Conservation (phyloP, 2,329 filamentous ascomycete species). For the Penicillium sp. region DNA sequence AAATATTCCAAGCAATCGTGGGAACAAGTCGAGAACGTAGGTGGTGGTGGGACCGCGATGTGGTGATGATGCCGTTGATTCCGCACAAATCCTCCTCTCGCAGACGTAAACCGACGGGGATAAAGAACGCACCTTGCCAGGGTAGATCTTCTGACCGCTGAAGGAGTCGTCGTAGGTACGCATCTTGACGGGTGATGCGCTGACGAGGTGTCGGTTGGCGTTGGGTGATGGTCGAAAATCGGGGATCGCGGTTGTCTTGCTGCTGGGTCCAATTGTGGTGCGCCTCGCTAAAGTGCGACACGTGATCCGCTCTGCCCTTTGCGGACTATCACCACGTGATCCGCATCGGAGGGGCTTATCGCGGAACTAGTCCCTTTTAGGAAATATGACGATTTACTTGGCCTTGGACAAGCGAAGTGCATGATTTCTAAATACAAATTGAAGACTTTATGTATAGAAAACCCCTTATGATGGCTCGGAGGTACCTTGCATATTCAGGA, state of each 20-base stretch:
- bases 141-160: constrained; percentile 76
- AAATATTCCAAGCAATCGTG: constrained; percentile 5
- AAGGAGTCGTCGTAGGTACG: constrained; percentile 77
- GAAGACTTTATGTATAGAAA: background rate
- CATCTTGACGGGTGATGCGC: constrained; percentile 60
- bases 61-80: constrained; percentile 14
- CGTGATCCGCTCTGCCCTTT: constrained; percentile 45
- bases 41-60: constrained; percentile 1
- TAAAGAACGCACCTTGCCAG: constrained; percentile 65
- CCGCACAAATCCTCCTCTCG: constrained; percentile 16
- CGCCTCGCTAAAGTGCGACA: constrained; percentile 46
- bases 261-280: constrained; percentile 43
- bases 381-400: background rate
- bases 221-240: constrained; percentile 45
- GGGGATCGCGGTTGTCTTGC: constrained; percentile 38
- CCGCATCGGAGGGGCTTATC: background rate
- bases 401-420: background rate
- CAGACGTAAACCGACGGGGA: constrained; percentile 16
- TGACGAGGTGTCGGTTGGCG: constrained; percentile 44
- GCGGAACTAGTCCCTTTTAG: background rate
- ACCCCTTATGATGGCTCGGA: no score
- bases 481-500: no score
- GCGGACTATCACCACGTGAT: constrained; percentile 13
- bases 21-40: background rate
- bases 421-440: background rate